Conservation (phyloP, 2,329 filamentous ascomycete genomes). For the Ciborinia camelliae region DNA sequence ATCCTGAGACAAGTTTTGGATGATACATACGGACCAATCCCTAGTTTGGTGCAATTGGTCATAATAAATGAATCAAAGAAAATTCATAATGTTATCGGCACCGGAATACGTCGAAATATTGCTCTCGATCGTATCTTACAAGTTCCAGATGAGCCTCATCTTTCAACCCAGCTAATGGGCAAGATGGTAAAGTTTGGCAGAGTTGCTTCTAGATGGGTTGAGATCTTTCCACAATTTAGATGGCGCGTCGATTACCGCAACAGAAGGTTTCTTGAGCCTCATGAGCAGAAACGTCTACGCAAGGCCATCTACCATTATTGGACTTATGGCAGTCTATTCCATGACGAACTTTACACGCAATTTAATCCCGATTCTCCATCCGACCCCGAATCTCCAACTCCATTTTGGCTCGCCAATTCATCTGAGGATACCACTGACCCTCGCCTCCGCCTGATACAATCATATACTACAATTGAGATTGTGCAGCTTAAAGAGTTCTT, state of each 20-base stretch:
- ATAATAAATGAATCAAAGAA: constrained; percentile 32
- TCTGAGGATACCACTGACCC: constrained; percentile 28
- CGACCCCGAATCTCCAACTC: not conserved
- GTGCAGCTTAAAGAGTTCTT: constrained; percentile 34
- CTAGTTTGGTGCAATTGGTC: constrained; percentile 33
- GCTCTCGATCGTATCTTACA: constrained; percentile 30
- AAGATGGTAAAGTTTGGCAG: constrained; percentile 36
- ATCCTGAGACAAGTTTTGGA: constrained; percentile 31
- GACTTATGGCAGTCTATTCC: constrained; percentile 36
- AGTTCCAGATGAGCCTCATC: constrained; percentile 25
- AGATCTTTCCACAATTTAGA: constrained; percentile 35
- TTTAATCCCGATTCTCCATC: constrained; percentile 25
- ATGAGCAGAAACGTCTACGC: constrained; percentile 33
- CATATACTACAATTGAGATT: constrained; percentile 32
- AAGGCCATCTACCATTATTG: constrained; percentile 36
- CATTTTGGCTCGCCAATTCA: no score
- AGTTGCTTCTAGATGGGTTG: constrained; percentile 34
- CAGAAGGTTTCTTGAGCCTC: constrained; percentile 31
- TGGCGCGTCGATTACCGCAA: constrained; percentile 35
- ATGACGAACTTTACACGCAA: constrained; percentile 33
- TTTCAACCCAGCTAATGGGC: constrained; percentile 33
- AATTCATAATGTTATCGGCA: constrained; percentile 32
- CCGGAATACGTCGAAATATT: constrained; percentile 32
- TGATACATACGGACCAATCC: constrained; percentile 34
- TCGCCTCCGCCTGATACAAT: constrained; percentile 32